Evolutionary conservation across 306 rosid species (phyloP).

Genomic region (Alnus glutinosa): DNA sequence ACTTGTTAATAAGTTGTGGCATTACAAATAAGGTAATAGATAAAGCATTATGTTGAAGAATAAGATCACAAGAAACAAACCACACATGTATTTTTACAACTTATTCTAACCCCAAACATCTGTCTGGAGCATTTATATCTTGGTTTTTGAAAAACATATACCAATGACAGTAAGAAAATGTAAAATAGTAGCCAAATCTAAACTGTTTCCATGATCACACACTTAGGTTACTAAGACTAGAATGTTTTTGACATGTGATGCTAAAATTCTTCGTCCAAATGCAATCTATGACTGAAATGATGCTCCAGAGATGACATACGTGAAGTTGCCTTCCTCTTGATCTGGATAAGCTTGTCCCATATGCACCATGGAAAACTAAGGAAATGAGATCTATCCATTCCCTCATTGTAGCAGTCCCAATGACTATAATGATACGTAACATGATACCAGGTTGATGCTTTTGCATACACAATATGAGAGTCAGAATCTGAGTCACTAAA

Average conservation of each 20-base stretch:
- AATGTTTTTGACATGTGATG: neutral
- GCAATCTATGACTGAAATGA: neutral
- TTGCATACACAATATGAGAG: too few species aligned
- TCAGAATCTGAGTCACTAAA: too few species aligned
- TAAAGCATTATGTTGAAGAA: too few species aligned
- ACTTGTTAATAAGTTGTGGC: too few species aligned
- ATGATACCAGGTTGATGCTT: too few species aligned
- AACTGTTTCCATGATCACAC: neutral
- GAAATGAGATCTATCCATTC: too few species aligned
- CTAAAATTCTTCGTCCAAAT: neutral
- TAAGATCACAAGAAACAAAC: too few species aligned
- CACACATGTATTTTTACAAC: neutral
- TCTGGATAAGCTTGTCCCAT: conserved; percentile 29
- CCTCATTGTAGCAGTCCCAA: too few species aligned
- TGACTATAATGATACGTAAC: too few species aligned
- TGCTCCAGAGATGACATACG: neutral
- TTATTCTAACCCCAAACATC: neutral
- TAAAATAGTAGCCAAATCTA: neutral
- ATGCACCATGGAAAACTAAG: conserved; percentile 36
- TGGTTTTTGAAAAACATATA: neutral
- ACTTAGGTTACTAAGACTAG: neutral
- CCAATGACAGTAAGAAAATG: neutral
- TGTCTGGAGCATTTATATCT: neutral
- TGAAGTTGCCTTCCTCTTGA: conserved; percentile 26
- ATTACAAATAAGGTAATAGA: too few species aligned